Percentiles rank a stretch among this genome's conserved stretches.
phyloP scores from a whole-genome alignment of 1,284 basidiomycete species.

The Ganoderma resinaceum region DNA sequence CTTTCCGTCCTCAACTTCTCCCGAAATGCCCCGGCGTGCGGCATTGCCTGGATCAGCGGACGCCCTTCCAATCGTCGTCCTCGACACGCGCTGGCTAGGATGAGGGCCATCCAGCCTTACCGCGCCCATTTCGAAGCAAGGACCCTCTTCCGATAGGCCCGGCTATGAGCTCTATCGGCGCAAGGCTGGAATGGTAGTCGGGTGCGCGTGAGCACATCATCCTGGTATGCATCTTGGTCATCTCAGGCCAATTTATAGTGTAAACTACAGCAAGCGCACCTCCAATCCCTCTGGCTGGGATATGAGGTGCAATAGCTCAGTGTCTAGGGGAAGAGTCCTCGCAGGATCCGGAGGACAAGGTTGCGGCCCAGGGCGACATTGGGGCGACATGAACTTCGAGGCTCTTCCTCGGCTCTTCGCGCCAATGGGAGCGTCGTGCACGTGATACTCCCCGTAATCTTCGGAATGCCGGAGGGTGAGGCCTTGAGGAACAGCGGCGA shows the following conservation, averaged over 20 bases:
- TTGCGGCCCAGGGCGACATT: neutral
- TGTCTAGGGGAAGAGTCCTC: no score
- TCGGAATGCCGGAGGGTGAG: conserved; percentile 17
- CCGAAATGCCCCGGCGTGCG: conserved; percentile 20
- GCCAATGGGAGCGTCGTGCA: conserved; percentile 14
- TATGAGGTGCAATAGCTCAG: no score
- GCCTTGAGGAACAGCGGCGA: conserved; percentile 16
- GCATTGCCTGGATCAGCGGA: conserved; percentile 21
- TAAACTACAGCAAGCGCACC: neutral
- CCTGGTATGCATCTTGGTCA: conserved; percentile 9
- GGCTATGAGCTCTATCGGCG: conserved; percentile 17
- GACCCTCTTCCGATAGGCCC: conserved; percentile 19
- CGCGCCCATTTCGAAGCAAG: conserved; percentile 14
- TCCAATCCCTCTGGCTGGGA: neutral
- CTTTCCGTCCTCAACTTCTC: conserved; percentile 21
- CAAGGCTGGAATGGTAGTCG: conserved; percentile 28
- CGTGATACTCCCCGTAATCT: conserved; percentile 19
- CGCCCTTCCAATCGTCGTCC: conserved; percentile 12
- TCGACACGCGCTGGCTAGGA: conserved; percentile 4
- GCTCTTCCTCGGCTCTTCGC: neutral
- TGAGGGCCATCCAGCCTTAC: conserved; percentile 17
- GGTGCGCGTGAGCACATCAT: conserved; percentile 29
- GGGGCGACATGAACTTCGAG: neutral
- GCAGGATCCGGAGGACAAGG: neutral
- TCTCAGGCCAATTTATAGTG: conserved; percentile 9